Percentiles rank a stretch among this genome's conserved stretches.
phyloP scores from a whole-genome alignment of 495 filamentous ascomycete genomes.

The Trichoderma gamsii region DNA sequence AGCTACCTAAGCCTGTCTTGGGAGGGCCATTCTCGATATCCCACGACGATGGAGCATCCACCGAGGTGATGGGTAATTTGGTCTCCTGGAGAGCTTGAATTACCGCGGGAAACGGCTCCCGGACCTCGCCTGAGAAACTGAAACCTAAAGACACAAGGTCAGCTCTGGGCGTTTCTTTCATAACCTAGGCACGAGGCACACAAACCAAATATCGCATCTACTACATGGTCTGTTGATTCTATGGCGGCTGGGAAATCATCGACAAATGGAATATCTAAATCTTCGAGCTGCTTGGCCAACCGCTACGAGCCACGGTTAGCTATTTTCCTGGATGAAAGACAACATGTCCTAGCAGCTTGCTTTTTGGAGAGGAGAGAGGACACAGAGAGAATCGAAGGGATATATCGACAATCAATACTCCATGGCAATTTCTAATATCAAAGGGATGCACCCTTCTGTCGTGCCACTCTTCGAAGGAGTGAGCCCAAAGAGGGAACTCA shows the following conservation, averaged over 20 bases:
- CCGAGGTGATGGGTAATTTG: conserved; percentile 71
- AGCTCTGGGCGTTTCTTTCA: conserved; percentile 15
- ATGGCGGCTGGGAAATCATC: conserved; percentile 68
- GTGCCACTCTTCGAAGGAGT: background rate
- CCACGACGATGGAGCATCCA: conserved; percentile 92
- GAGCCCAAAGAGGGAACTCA: background rate
- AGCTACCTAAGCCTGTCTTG: conserved; percentile 65
- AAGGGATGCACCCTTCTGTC: background rate
- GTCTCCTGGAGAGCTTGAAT: conserved; percentile 69
- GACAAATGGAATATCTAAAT: conserved; percentile 79
- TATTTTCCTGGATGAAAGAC: background rate
- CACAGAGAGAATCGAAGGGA: background rate
- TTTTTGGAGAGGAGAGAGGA: background rate
- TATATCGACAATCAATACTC: background rate
- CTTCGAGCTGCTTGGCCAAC: conserved; percentile 72
- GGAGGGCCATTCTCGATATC: conserved; percentile 84
- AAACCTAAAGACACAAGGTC: conserved; percentile 52
- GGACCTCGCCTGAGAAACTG: conserved; percentile 85
- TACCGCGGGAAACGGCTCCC: conserved; percentile 79
- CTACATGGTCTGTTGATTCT: conserved; percentile 63
- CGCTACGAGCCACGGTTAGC: conserved; percentile 46
- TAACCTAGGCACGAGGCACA: conserved; percentile 20
- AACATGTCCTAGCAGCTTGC: background rate
- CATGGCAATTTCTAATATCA: background rate
- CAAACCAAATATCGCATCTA: conserved; percentile 89